Evolutionary conservation across 2,329 filamentous ascomycete genomes (phyloP), one percentile per base, ranked within the genome.

Genomic region (Colletotrichum liriopes): DNA sequence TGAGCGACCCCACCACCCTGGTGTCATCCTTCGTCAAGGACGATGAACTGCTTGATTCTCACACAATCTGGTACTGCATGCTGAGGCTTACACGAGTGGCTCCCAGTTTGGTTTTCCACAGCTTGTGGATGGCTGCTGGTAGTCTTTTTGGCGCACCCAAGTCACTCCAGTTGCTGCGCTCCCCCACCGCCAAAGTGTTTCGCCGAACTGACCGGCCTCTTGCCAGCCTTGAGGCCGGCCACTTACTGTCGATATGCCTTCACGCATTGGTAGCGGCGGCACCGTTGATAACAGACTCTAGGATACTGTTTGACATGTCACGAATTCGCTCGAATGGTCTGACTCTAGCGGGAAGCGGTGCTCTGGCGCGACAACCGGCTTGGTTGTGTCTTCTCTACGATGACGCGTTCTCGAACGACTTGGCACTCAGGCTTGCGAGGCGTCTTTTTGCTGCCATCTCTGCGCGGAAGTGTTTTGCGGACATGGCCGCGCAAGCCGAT

Each of bases 51-150:
- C 85, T 89, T 66, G 89, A 92, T 78, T 91, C 90, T 1, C 89
- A 90, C 63, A 89, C 86, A 18, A 81, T 91, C 1, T 92, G 88
- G 89, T 91, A 90, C 77, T 89, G 87, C 76, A 90, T 91, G 85
- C 80, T 91, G 66, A 87, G 88, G 67, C 81, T 92, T 79, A 90
- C 87, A 6, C 84, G 89, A 60, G 85, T 87, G 52, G 85, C 87
- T 20, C 88, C 90, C 5, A 88, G 83, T 58, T 78, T 92, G 26
- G 89, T 92, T 2, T 87, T 92, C 63, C 88, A 92, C 77, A 91
- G 89, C 75, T 82, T 93, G 6, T 93, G 91, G 91, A 83, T 89
- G 74, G 89, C 89, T 7, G 84, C 90, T 1, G 87, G 85, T 9
- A 85, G 85, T 58, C 81, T 93, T 5, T 93, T 92, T 75, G 81